phyloP scores from a whole-genome alignment of 345 rosid genomes.

The Euclidium syriacum region DNA sequence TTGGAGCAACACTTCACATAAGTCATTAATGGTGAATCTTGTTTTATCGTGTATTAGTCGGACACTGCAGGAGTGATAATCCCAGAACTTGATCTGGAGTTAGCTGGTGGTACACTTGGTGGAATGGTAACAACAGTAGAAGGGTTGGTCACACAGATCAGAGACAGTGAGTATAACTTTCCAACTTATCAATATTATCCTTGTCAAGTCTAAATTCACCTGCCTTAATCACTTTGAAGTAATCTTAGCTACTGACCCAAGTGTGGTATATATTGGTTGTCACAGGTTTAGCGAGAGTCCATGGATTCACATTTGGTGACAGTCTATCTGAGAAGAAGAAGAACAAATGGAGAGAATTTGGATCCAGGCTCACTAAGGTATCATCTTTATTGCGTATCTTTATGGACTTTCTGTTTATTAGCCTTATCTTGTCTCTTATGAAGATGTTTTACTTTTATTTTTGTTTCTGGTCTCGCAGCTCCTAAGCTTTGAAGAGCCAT shows the following conservation, averaged over 20 bases:
- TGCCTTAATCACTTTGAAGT: neutral
- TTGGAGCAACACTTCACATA: neutral
- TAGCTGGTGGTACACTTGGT: conserved; percentile 84
- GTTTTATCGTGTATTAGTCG: conserved; percentile 45
- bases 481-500: conserved; percentile 56
- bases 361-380: conserved; percentile 66
- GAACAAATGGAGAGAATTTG: conserved; percentile 75
- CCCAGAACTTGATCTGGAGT: conserved; percentile 89
- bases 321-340: conserved; percentile 63
- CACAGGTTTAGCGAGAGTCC: conserved; percentile 92
- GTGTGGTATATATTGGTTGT: neutral
- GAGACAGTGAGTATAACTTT: conserved; percentile 70
- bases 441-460: neutral
- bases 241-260: neutral
- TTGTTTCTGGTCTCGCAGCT: conserved; percentile 39
- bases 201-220: neutral
- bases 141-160: conserved; percentile 81
- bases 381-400: neutral
- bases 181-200: neutral
- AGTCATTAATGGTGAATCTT: neutral
- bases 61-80: conserved; percentile 76
- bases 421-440: neutral
- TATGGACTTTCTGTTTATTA: neutral
- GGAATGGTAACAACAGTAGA: conserved; percentile 92
- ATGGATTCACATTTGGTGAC: conserved; percentile 94